Evolutionary conservation across 2,329 filamentous ascomycete genomes (phyloP), one percentile per base, ranked within the genome.

Genomic region (Arachnopeziza araneosa): DNA sequence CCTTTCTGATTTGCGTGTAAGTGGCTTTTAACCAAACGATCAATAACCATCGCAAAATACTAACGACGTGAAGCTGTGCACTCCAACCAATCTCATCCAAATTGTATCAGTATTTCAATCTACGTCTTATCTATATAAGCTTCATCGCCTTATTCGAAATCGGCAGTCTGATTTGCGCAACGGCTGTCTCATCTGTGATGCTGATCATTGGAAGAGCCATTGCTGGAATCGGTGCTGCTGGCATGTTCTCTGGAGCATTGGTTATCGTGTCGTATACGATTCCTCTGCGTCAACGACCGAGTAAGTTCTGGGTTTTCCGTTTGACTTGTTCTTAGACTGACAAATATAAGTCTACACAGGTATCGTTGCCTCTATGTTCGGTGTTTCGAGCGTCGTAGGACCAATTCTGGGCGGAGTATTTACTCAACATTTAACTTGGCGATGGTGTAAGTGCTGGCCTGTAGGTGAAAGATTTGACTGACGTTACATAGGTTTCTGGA

Each of bases 151-250:
- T 83, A 30, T 85, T 86, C 63, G 81, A 84, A 66, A 24, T 83
- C 0, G 83, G 83, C 3, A 82, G 79, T 0, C 65, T 81, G 4
- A 71, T 86, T 21, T 85, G 82, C 58, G 83, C 72, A 59, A 64
- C 76, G 59, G 78, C 83, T 0, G 72, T 67, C 0, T 79, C 75
- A 17, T 81, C 79, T 0, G 64, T 70, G 0, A 80, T 80, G 73
- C 77, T 86, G 56, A 85, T 86, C 60, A 67, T 79, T 10, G 82
- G 82, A 1, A 76, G 83, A 2, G 79, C 79, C 0, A 70, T 85
- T 1, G 79, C 82, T 0, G 83, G 83, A 0, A 62, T 79, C 0
- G 83, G 83, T 1, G 75, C 75, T 1, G 76, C 82, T 1, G 83
- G 79, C 0, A 64, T 85, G 1, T 73, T 78, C 60, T 80, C 76